Evolutionary conservation across 164 flowering plant species (phyloP), one percentile per base, ranked within the genome.

Genomic region (Chimonanthus praecox): DNA sequence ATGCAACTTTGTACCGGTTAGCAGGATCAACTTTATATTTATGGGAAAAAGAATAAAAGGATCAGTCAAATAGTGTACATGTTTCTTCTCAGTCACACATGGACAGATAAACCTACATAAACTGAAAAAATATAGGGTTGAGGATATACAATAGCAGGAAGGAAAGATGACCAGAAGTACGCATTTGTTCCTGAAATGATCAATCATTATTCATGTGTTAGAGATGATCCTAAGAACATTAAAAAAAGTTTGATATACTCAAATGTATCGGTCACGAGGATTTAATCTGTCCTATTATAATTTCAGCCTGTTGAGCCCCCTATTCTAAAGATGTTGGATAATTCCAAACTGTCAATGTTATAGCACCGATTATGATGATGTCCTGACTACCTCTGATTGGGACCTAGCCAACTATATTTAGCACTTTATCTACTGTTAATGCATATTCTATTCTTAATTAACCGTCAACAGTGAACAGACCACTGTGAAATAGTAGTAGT

Each of bases 121-220:
- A 63, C 49, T 13, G 71, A 67, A 1, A 18, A 63, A 54, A 67
- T 20, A 33, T 4, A 4, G 72, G 7, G 58, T 6, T 44, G 64
- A 75, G 71, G 70, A 82, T 89, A 84, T 84, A 92, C 98, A 75
- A 87, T 74, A 21, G 90, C 88, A 20, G 96, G 98, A 80, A 84
- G 74, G 74, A 92, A 94, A 64, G 98, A 92, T 60, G 89, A 83
- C 94, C 97, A 94, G 73, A 92, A 90, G 85, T 90, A 92, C 7
- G 85, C 76, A 74, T 88, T 84, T 66, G 90, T 84, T 74, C 97
- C 97, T 94, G 89, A 51, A 75, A 11, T 49, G 71, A 69, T 16
- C 47, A 18, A 6, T n/a, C 69, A 68, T 20, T 68, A 20, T 58
- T 69, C 68, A 75, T 72, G 64, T 64, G 72, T 68, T 47, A 74